Conservation (phyloP, 2,329 filamentous ascomycete species). For the Cytospora paraplurivora region DNA sequence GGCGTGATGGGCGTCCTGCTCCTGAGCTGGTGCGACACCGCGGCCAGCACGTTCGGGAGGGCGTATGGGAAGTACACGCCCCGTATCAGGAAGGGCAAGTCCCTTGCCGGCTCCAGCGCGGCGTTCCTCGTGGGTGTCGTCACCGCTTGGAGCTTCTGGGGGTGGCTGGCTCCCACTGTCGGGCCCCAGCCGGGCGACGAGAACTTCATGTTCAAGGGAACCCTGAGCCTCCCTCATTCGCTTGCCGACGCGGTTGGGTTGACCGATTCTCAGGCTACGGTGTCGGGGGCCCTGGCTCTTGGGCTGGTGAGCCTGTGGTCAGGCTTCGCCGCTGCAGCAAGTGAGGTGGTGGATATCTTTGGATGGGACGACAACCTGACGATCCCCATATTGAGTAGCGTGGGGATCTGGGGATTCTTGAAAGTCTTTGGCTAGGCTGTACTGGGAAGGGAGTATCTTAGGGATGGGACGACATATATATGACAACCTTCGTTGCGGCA, state of each 20-base stretch:
- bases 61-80: slow-evolving; percentile 89
- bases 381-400: slow-evolving; percentile 86
- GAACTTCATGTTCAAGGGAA: slow-evolving; percentile 78
- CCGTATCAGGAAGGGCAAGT: slow-evolving; percentile 83
- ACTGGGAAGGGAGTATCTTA: not conserved
- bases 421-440: slow-evolving; percentile 72
- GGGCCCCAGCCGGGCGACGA: slow-evolving; percentile 71
- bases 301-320: slow-evolving; percentile 82
- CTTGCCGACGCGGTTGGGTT: slow-evolving; percentile 64
- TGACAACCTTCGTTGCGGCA: not conserved
- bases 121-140: slow-evolving; percentile 81
- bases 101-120: slow-evolving; percentile 82
- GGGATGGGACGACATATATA: not conserved
- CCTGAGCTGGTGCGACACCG: slow-evolving; percentile 97
- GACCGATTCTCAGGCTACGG: slow-evolving; percentile 57
- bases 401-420: slow-evolving; percentile 89
- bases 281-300: slow-evolving; percentile 73
- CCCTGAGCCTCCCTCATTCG: slow-evolving; percentile 67
- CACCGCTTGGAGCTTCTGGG: slow-evolving; percentile 87
- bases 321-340: slow-evolving; percentile 84
- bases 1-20: slow-evolving; percentile 86
- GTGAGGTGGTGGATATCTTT: slow-evolving; percentile 88
- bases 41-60: slow-evolving; percentile 90
- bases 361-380: slow-evolving; percentile 98
- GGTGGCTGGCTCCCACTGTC: slow-evolving; percentile 72